phyloP scores from a whole-genome alignment of 371 early-diverging fungal genomes.

The Nosema granulosis region DNA sequence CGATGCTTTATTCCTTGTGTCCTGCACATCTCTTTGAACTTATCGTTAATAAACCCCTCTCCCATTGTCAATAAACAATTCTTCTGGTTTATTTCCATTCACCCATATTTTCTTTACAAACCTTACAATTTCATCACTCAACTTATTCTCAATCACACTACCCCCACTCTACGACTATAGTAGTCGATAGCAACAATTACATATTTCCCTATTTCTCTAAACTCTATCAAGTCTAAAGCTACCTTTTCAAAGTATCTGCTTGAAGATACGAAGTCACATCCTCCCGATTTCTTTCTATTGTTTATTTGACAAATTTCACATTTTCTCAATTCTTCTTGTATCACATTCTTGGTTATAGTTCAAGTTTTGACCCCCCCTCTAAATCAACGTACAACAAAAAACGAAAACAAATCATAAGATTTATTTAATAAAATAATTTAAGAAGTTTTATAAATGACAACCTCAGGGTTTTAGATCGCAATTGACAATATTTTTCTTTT shows the following conservation, averaged over 20 bases:
- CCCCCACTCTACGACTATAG: constrained; percentile 17
- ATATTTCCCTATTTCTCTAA: neutral
- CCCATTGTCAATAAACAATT: constrained; percentile 41
- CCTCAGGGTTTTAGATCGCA: too few relatives aligned
- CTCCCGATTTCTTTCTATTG: constrained; percentile 15
- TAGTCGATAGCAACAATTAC: constrained; percentile 13
- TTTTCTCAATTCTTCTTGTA: constrained; percentile 10
- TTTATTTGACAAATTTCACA: constrained; percentile 30
- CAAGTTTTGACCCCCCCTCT: too few relatives aligned
- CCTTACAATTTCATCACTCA: neutral
- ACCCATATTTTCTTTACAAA: neutral
- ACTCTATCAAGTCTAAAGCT: neutral
- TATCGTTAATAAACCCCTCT: constrained; percentile 19
- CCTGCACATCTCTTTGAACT: neutral
- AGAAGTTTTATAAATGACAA: too few relatives aligned
- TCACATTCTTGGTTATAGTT: constrained; percentile 6
- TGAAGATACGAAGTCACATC: neutral
- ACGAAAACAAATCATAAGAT: too few relatives aligned
- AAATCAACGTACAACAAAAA: too few relatives aligned
- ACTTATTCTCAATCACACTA: constrained; percentile 1
- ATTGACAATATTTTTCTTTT: too few relatives aligned
- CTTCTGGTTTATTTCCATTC: constrained; percentile 21
- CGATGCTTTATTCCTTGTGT: neutral
- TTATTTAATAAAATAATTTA: too few relatives aligned
- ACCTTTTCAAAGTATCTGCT: constrained; percentile 8